Base-by-base conservation (phyloP, 306 rosid species). In the Luffa aegyptiaca region DNA sequence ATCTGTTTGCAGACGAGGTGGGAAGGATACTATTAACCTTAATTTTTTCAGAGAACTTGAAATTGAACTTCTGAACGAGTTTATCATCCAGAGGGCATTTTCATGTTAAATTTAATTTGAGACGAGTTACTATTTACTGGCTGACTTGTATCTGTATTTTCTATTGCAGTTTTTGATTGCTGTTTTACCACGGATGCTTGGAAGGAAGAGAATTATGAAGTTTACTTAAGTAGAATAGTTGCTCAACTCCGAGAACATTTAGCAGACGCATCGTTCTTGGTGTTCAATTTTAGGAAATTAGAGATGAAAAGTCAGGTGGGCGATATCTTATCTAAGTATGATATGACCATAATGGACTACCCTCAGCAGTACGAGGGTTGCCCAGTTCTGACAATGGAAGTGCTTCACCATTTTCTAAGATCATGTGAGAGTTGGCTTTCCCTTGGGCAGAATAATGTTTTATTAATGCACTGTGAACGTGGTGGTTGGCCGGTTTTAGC, bases 401-500 rank as follows among this genome's bases (percentile, higher is more conserved):
- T 94, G 80, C 78, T 94, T 52, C 98, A 92, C 82, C 97, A 94
- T 78, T 94, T 92, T 85, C 81, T 94, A 72, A 85, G 94, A 86
- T 94, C 98, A 13, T 78, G 95, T 65, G 98, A 94, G 82, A 94
- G 98, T 77, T 94, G 98, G 98, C 91, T 92, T 10, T 87, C 95
- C 8, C 96, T 89, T 58, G 97, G 98, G 74, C 93, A 81, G 21
- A 81, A 90, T 2, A 94, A 92, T 53, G 91, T 91, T 87, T 79
- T 94, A 86, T 75, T 94, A 78, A 91, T 94, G 97, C 97, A 94
- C 75, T 94, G 97, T 63, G 98, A 92, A 74, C 91, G 89, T 12
- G 98, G 98, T 18, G 97, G 93, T 71, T 94, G 98, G 98, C 92
- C 97, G 0, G 96, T 92, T 85, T 83, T 94, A 84, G 96, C 96